These are phyloP conservation scores for Fusarium sp. DNA, from an alignment of 2,329 filamentous ascomycete species.

Conservation along the genomic window DNA sequence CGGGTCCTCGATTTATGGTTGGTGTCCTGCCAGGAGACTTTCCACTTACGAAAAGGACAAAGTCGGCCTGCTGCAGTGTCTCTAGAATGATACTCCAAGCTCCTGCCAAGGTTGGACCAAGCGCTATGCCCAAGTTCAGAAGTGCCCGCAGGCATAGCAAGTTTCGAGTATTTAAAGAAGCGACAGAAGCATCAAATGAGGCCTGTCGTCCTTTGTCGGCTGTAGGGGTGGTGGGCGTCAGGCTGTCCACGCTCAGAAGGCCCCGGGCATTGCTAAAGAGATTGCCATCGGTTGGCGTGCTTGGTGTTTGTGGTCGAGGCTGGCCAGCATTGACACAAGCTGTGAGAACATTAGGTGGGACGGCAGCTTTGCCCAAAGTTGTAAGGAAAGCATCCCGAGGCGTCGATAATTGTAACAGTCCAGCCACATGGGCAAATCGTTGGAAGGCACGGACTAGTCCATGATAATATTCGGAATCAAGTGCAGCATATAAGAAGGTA, in stretches of 20 bases:
- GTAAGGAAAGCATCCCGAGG: conserved; percentile 95
- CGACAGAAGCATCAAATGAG: conserved; percentile 62
- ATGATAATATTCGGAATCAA: conserved; percentile 95
- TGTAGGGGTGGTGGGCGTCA: conserved; percentile 65
- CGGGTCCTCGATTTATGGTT: conserved; percentile 55
- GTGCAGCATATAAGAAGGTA: conserved; percentile 88
- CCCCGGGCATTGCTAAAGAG: conserved; percentile 76
- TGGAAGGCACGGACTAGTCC: conserved; percentile 91
- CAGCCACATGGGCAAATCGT: conserved; percentile 93
- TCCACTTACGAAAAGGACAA: conserved; percentile 75
- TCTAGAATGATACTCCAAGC: conserved; percentile 94
- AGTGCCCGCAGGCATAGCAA: conserved; percentile 88
- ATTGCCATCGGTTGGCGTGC: conserved; percentile 60
- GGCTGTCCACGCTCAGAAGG: conserved; percentile 75
- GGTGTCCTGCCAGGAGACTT: conserved; percentile 62
- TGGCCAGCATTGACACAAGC: conserved; percentile 63
- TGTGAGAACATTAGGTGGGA: conserved; percentile 79
- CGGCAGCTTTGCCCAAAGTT: conserved; percentile 89
- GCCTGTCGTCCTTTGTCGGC: conserved; percentile 67
- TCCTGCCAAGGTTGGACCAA: conserved; percentile 84
- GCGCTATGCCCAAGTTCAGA: conserved; percentile 92
- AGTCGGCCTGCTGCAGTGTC: conserved; percentile 90
- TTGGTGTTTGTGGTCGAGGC: conserved; percentile 53
- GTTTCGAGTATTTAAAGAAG: conserved; percentile 83
- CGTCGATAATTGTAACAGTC: conserved; percentile 81